Evolutionary conservation across 2,329 filamentous ascomycete genomes (phyloP).

Genomic region (Cordyceps militaris): DNA sequence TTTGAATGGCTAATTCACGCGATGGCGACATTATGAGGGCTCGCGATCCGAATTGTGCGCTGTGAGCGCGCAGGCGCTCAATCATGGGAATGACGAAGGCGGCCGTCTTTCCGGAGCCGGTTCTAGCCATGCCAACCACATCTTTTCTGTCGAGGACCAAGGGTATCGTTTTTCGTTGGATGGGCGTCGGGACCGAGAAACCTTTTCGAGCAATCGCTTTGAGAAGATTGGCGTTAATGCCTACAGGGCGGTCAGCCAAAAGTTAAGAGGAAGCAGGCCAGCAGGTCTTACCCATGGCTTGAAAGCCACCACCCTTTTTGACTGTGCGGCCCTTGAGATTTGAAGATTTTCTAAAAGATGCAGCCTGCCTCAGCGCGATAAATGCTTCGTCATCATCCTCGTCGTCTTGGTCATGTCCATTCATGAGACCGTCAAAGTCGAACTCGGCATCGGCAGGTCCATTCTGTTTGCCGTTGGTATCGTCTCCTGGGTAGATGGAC

Average conservation of each 20-base stretch:
- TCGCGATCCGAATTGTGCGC: constrained; percentile 75
- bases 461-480: constrained; percentile 38
- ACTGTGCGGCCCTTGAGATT: constrained; percentile 78
- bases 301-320: constrained; percentile 95
- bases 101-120: constrained; percentile 97
- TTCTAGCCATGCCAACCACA: constrained; percentile 98
- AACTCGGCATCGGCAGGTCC: constrained; percentile 35
- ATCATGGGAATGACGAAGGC: constrained; percentile 99
- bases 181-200: constrained; percentile 92
- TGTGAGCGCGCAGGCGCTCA: constrained; percentile 83
- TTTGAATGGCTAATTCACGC: constrained; percentile 89
- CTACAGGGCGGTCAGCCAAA: constrained; percentile 29
- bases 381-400: constrained; percentile 77
- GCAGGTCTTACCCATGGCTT: constrained; percentile 66
- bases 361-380: constrained; percentile 80
- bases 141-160: constrained; percentile 83
- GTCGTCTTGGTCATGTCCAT: constrained; percentile 37
- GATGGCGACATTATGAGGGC: constrained; percentile 88
- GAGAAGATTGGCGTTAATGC: constrained; percentile 72
- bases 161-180: constrained; percentile 94
- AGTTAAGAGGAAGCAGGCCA: not conserved
- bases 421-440: constrained; percentile 55
- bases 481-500: constrained; percentile 61
- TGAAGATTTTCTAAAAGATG: constrained; percentile 76
- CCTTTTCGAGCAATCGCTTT: constrained; percentile 92